Conservation (phyloP, 345 rosid species). For the Sonneratia alba region DNA sequence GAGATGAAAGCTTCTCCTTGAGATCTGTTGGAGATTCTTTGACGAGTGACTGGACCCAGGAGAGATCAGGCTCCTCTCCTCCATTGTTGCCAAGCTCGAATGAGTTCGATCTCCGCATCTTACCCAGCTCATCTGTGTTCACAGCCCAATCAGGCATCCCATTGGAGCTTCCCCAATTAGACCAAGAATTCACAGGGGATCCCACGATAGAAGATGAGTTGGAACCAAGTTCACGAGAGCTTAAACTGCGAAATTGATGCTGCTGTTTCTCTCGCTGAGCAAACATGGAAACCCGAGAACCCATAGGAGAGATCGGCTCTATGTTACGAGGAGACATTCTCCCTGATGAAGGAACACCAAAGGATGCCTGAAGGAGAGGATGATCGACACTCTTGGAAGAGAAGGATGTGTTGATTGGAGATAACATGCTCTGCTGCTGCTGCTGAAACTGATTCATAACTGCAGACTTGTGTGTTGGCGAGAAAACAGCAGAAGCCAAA, state of each 20-base stretch:
- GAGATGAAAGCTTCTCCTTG: constrained; percentile 38
- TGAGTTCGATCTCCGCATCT: constrained; percentile 37
- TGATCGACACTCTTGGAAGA: constrained; percentile 58
- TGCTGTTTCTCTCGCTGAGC: constrained; percentile 60
- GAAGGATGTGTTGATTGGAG: constrained; percentile 60
- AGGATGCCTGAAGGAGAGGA: constrained; percentile 40
- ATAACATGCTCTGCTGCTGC: constrained; percentile 67
- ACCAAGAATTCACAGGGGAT: constrained; percentile 58
- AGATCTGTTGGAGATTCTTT: constrained; percentile 63
- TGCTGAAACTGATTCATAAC: constrained; percentile 54
- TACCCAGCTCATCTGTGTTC: constrained; percentile 41
- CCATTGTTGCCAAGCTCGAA: constrained; percentile 39
- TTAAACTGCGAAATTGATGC: constrained; percentile 55
- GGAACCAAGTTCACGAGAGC: constrained; percentile 58
- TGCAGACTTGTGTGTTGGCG: constrained; percentile 55
- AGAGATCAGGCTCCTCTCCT: constrained; percentile 75
- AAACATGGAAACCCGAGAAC: constrained; percentile 52
- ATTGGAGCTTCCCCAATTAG: constrained; percentile 77
- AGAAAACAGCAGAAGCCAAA: constrained; percentile 44
- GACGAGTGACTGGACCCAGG: constrained; percentile 81
- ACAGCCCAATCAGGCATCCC: constrained; percentile 74
- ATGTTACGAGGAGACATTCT: constrained; percentile 83
- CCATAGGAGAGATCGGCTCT: constrained; percentile 73
- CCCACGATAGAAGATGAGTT: constrained; percentile 38
- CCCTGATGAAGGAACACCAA: constrained; percentile 52